Evolutionary conservation across 2,329 filamentous ascomycete species (phyloP).

Genomic region (Hypoxylon sp.): DNA sequence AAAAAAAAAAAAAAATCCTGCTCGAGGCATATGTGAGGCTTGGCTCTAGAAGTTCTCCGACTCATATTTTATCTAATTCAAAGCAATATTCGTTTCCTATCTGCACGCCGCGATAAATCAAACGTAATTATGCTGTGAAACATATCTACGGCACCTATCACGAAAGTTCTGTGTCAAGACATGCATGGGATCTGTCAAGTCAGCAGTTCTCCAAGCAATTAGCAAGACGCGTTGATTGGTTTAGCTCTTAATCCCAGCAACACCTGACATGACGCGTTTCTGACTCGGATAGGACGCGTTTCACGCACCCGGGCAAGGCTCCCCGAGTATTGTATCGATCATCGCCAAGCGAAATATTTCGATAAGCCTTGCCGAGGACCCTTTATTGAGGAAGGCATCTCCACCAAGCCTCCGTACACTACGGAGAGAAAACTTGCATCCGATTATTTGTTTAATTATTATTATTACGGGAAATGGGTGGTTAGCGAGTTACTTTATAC

Average conservation of each 20-base stretch:
- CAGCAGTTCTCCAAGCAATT: slow-evolving; percentile 8
- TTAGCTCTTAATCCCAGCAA: not conserved
- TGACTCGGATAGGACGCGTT: slow-evolving; percentile 24
- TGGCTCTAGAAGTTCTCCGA: not conserved
- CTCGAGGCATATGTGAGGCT: not conserved
- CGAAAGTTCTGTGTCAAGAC: slow-evolving; percentile 26
- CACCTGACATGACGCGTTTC: slow-evolving; percentile 31
- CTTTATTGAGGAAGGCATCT: not conserved
- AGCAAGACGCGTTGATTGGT: slow-evolving; percentile 27
- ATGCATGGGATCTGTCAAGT: slow-evolving; percentile 19
- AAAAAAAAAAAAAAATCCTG: no score
- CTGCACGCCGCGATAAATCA: slow-evolving; percentile 15
- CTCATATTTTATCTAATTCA: no score
- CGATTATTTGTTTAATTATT: not conserved
- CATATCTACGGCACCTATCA: slow-evolving; percentile 27
- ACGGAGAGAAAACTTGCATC: not conserved
- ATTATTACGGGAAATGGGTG: slow-evolving; percentile 12
- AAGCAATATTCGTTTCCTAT: not conserved
- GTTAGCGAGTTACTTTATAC: slow-evolving; percentile 10
- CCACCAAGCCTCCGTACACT: not conserved
- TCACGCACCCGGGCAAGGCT: slow-evolving; percentile 14
- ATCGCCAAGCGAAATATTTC: slow-evolving; percentile 36
- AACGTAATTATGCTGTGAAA: slow-evolving; percentile 21
- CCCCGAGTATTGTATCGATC: slow-evolving; percentile 8
- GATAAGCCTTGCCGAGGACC: slow-evolving; percentile 41